phyloP scores from a whole-genome alignment of 2,329 filamentous ascomycete genomes.

The Pyricularia pennisetigena region DNA sequence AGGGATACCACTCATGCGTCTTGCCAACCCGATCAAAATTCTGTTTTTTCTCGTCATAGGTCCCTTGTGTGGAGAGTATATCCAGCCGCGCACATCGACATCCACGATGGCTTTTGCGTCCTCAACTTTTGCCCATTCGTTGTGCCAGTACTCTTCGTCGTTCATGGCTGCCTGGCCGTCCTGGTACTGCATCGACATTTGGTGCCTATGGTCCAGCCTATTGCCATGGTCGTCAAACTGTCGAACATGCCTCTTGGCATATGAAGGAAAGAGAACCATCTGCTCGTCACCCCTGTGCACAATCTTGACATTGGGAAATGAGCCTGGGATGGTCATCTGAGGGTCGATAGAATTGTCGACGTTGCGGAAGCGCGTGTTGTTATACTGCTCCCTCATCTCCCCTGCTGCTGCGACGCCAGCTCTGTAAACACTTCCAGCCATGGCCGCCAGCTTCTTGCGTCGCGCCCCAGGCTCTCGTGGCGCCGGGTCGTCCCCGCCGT shows the following conservation, averaged over 20 bases:
- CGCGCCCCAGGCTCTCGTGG: slow-evolving; percentile 57
- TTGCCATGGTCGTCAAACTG: slow-evolving; percentile 43
- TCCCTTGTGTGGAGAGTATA: slow-evolving; percentile 77
- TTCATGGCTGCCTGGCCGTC: slow-evolving; percentile 30
- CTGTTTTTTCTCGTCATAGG: slow-evolving; percentile 83
- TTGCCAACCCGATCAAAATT: slow-evolving; percentile 74
- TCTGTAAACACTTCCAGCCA: slow-evolving; percentile 48
- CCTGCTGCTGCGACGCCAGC: slow-evolving; percentile 46
- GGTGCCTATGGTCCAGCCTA: slow-evolving; percentile 22
- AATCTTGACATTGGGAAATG: slow-evolving; percentile 79
- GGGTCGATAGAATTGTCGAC: slow-evolving; percentile 21
- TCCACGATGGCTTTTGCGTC: slow-evolving; percentile 82
- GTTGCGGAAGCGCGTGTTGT: slow-evolving; percentile 35
- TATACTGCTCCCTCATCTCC: slow-evolving; percentile 50
- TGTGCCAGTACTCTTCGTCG: slow-evolving; percentile 65
- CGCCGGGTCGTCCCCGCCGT: slow-evolving; percentile 16
- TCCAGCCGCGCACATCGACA: slow-evolving; percentile 91
- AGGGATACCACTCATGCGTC: slow-evolving; percentile 80
- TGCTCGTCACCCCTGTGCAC: slow-evolving; percentile 74
- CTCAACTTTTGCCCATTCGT: slow-evolving; percentile 71
- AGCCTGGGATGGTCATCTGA: slow-evolving; percentile 52
- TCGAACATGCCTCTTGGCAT: slow-evolving; percentile 65
- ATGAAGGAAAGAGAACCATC: slow-evolving; percentile 92
- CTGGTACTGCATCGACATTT: slow-evolving; percentile 18
- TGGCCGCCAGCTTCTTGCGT: slow-evolving; percentile 64